Evolutionary conservation across 306 rosid species (phyloP).

Genomic region (Pueraria montana): DNA sequence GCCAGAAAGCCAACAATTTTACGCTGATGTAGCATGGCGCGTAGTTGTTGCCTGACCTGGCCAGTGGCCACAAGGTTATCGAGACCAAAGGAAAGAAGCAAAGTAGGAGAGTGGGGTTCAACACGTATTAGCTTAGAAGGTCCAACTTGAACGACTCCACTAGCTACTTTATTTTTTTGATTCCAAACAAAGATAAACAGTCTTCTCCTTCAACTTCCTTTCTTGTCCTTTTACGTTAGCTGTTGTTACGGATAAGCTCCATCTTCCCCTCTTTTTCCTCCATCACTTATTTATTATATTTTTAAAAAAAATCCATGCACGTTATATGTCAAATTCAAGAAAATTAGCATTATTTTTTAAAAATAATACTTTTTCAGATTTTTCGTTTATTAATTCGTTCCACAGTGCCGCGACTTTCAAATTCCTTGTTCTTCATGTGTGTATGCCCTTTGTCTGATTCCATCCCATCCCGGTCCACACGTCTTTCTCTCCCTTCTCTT

Average conservation of each 20-base stretch:
- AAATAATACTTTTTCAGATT: background rate
- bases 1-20: background rate
- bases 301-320: no score
- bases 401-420: constrained; percentile 51
- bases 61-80: background rate
- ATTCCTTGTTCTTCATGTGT: constrained; percentile 46
- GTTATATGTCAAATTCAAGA: no score
- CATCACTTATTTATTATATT: no score
- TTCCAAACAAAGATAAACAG: constrained; percentile 43
- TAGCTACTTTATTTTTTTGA: background rate
- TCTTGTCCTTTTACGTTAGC: constrained; percentile 28
- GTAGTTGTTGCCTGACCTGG: background rate
- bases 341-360: no score
- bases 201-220: constrained; percentile 48
- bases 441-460: constrained; percentile 10
- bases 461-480: constrained; percentile 66
- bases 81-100: background rate
- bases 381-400: background rate
- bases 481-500: constrained; percentile 53
- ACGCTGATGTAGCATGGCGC: background rate
- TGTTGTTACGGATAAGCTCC: constrained; percentile 65
- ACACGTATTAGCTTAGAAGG: constrained; percentile 39
- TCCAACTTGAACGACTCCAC: constrained; percentile 53
- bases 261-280: constrained; percentile 12
- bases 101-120: background rate